Evolutionary conservation across 1,284 basidiomycete species (phyloP).

Genomic region (Mycena citricolor): DNA sequence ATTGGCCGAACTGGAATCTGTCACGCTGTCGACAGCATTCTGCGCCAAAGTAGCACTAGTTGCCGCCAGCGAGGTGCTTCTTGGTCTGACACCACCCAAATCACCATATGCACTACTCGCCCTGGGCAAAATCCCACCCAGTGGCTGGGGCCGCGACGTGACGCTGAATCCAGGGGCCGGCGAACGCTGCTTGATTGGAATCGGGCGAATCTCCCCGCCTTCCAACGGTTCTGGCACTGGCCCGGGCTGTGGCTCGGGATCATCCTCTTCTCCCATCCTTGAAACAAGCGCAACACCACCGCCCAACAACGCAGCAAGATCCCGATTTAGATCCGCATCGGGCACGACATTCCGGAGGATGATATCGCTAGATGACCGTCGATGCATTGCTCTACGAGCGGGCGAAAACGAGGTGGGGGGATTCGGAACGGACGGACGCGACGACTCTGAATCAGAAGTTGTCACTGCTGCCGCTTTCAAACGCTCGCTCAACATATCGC

Average conservation of each 20-base stretch:
- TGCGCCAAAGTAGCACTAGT: too few species aligned
- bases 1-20: too few species aligned
- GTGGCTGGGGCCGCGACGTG: slow-evolving; percentile 56
- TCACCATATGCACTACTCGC: too few species aligned
- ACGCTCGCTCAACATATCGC: slow-evolving; percentile 41
- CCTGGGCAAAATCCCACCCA: too few species aligned
- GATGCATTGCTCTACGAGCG: slow-evolving; percentile 20
- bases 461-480: slow-evolving; percentile 35
- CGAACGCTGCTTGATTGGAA: slow-evolving; percentile 60
- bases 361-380: slow-evolving; percentile 26
- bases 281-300: slow-evolving; percentile 41
- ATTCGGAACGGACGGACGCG: not conserved
- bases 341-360: too few species aligned
- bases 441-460: slow-evolving; percentile 5
- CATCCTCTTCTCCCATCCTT: slow-evolving; percentile 30
- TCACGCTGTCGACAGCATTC: not conserved
- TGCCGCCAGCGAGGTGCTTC: too few species aligned
- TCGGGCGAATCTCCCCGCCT: slow-evolving; percentile 49
- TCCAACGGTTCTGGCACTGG: slow-evolving; percentile 25
- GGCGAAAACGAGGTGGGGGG: slow-evolving; percentile 12
- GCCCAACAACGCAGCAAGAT: slow-evolving; percentile 39
- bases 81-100: too few species aligned
- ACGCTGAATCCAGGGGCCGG: slow-evolving; percentile 66
- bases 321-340: slow-evolving; percentile 34
- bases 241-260: not conserved